phyloP scores from a whole-genome alignment of 2,329 filamentous ascomycete genomes.

The Alternaria tenuissima region DNA sequence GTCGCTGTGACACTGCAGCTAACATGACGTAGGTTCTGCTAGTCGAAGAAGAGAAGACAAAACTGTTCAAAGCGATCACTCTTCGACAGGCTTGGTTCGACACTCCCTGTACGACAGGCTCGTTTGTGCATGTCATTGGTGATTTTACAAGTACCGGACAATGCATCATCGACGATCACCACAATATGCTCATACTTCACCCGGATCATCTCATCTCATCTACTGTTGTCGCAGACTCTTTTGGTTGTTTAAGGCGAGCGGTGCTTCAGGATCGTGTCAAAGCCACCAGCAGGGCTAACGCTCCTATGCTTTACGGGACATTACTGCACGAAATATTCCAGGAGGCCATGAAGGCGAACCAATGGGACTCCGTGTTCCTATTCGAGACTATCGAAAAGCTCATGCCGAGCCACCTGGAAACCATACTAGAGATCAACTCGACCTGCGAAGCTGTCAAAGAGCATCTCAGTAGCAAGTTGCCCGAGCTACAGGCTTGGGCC shows the following conservation, averaged over 20 bases:
- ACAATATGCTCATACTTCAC: slow-evolving; percentile 88
- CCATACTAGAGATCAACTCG: slow-evolving; percentile 86
- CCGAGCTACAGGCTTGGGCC: slow-evolving; percentile 84
- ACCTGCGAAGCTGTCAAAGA: slow-evolving; percentile 75
- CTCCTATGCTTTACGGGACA: slow-evolving; percentile 88
- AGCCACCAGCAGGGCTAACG: slow-evolving; percentile 79
- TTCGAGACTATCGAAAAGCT: slow-evolving; percentile 71
- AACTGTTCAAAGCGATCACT: slow-evolving; percentile 71
- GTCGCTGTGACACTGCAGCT: slow-evolving; percentile 15
- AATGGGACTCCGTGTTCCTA: slow-evolving; percentile 78
- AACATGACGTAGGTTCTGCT: slow-evolving; percentile 71
- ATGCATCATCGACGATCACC: slow-evolving; percentile 82
- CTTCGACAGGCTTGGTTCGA: slow-evolving; percentile 88
- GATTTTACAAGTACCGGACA: slow-evolving; percentile 73
- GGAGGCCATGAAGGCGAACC: slow-evolving; percentile 81
- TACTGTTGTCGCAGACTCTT: slow-evolving; percentile 95
- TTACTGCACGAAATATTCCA: slow-evolving; percentile 97
- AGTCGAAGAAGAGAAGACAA: slow-evolving; percentile 80
- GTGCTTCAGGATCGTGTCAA: slow-evolving; percentile 96
- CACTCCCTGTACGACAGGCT: slow-evolving; percentile 75
- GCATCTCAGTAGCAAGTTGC: slow-evolving; percentile 83
- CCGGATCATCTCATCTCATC: slow-evolving; percentile 95
- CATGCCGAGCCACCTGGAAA: slow-evolving; percentile 82
- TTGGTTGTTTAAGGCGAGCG: slow-evolving; percentile 86
- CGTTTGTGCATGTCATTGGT: slow-evolving; percentile 88